Percentiles rank a stretch among this genome's conserved stretches.
These are phyloP conservation scores for Bolboschoenus planiculmis DNA, from an alignment of 176 grass and related monocot genomes.

Conservation along the genomic window DNA sequence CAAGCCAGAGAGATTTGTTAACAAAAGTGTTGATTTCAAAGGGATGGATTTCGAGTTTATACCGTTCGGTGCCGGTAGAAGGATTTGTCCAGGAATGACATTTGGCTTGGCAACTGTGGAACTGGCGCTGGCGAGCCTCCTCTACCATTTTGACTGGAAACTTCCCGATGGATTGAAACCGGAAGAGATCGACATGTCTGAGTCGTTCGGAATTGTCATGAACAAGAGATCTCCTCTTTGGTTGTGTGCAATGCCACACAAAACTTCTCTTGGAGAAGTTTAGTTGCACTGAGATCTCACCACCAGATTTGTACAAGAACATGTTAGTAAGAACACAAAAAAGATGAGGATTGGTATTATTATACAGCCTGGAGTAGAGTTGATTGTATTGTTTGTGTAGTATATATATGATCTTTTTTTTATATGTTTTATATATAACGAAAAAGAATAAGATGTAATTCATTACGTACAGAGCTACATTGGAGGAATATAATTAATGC, in stretches of 20 bases:
- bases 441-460: no score
- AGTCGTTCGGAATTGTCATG: background rate
- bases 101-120: conserved; percentile 6
- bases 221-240: background rate
- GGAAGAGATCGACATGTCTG: conserved; percentile 12
- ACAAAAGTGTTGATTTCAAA: conserved; percentile 19
- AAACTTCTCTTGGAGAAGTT: background rate
- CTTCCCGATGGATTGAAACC: background rate
- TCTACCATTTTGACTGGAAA: conserved; percentile 12
- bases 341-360: no score
- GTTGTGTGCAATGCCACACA: background rate
- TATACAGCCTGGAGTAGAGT: no score
- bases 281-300: background rate
- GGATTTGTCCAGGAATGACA: conserved; percentile 29
- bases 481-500: no score
- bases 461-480: no score
- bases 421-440: no score
- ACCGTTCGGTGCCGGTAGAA: conserved; percentile 28
- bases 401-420: no score
- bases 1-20: conserved; percentile 27
- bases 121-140: background rate
- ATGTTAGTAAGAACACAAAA: no score
- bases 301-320: background rate
- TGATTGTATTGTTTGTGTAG: no score
- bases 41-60: conserved; percentile 29